Conservation (phyloP, 768 basidiomycete genomes). For the Strobilomyces confusus region DNA sequence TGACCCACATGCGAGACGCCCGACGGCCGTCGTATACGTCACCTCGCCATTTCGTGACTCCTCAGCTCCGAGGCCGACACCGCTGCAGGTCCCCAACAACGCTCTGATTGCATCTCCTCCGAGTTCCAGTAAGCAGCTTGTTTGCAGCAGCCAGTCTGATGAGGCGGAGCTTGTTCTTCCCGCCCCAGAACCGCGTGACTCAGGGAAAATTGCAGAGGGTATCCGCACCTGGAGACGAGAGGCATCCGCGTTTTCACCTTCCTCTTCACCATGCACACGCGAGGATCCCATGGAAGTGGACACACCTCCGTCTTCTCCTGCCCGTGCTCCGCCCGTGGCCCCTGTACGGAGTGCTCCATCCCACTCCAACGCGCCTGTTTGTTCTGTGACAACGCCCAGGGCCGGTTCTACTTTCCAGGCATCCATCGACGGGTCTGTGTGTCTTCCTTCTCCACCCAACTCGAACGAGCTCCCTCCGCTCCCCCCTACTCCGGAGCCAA, state of each 20-base stretch:
- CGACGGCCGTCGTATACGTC: conserved; percentile 8
- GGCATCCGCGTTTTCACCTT: conserved; percentile 18
- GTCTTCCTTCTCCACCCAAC: conserved; percentile 24
- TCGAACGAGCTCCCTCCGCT: conserved; percentile 18
- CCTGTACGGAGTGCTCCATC: neutral
- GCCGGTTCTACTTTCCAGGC: conserved; percentile 10
- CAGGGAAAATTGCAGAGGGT: conserved; percentile 31
- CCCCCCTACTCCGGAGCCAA: conserved; percentile 30
- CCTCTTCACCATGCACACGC: neutral
- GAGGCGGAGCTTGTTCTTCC: conserved; percentile 51
- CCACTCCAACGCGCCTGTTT: conserved; percentile 7
- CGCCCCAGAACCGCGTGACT: conserved; percentile 22
- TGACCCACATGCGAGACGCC: conserved; percentile 5
- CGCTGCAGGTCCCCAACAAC: neutral
- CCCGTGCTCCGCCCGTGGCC: conserved; percentile 6
- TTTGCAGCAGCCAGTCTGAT: conserved; percentile 67
- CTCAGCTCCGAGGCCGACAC: conserved; percentile 18
- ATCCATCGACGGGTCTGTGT: conserved; percentile 8
- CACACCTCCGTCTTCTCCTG: conserved; percentile 9
- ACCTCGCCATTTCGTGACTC: conserved; percentile 32
- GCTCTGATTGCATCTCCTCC: conserved; percentile 15
- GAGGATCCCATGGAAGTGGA: conserved; percentile 19
- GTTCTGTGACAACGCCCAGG: conserved; percentile 1
- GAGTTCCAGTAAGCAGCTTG: conserved; percentile 31
- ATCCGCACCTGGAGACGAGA: conserved; percentile 44